phyloP scores from a whole-genome alignment of 306 rosid genomes.

The Vigna angularis region DNA sequence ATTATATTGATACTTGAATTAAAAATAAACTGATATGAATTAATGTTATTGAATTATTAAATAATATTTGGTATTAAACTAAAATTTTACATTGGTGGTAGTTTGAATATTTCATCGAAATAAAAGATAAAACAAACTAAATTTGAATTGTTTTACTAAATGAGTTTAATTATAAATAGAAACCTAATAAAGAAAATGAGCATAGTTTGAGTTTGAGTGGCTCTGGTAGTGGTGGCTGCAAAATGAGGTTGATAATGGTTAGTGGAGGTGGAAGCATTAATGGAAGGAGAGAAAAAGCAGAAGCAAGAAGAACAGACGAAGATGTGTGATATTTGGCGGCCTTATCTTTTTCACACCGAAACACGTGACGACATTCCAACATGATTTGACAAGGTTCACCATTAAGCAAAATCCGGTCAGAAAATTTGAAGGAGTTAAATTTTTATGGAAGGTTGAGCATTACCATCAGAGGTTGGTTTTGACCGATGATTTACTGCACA shows the following conservation, averaged over 20 bases:
- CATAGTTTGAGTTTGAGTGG: background rate
- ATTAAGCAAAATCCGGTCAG: too few species aligned
- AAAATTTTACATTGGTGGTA: too few species aligned
- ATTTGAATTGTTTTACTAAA: too few species aligned
- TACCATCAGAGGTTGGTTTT: background rate
- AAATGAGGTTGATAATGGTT: constrained; percentile 25
- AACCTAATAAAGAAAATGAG: background rate
- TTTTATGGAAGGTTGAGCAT: too few species aligned
- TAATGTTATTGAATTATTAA: too few species aligned
- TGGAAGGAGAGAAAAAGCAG: background rate
- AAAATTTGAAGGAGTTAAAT: too few species aligned
- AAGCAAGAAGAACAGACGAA: background rate
- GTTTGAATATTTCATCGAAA: too few species aligned
- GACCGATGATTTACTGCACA: background rate
- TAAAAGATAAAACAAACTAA: too few species aligned
- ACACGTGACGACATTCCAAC: background rate
- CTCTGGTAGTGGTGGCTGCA: background rate
- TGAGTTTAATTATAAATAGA: too few species aligned
- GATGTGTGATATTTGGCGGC: constrained; percentile 5
- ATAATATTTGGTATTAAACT: too few species aligned
- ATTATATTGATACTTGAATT: too few species aligned
- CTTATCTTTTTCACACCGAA: background rate
- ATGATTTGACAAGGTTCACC: background rate
- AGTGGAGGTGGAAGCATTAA: background rate
- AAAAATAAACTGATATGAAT: too few species aligned